Evolutionary conservation across 1,284 basidiomycete species (phyloP).

Genomic region (Cutaneotrichosporon sp.): DNA sequence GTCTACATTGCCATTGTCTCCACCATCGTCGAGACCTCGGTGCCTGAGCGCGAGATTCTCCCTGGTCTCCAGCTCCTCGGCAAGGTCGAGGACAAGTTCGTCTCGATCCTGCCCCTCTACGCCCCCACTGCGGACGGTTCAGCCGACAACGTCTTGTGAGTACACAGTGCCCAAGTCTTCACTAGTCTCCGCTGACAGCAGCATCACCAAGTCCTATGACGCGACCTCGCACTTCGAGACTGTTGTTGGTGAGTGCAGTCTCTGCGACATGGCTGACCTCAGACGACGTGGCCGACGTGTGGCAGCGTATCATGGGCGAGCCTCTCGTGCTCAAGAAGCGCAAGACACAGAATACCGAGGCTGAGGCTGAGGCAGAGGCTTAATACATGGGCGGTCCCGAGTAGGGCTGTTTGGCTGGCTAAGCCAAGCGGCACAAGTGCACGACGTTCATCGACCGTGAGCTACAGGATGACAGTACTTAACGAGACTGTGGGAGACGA

Average conservation of each 20-base stretch:
- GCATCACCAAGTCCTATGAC: slow-evolving; percentile 93
- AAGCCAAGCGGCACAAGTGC: slow-evolving; percentile 1
- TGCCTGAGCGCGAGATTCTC: slow-evolving; percentile 83
- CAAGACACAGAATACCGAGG: slow-evolving; percentile 26
- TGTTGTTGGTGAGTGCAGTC: slow-evolving; percentile 55
- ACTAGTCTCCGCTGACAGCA: slow-evolving; percentile 71
- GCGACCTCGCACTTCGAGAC: slow-evolving; percentile 99
- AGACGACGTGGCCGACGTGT: slow-evolving; percentile 89
- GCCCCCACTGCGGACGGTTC: slow-evolving; percentile 76
- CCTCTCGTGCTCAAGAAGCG: slow-evolving; percentile 48
- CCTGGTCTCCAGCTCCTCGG: slow-evolving; percentile 91
- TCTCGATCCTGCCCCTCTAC: slow-evolving; percentile 82
- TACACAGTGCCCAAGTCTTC: not conserved
- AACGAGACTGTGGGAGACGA: too few species aligned
- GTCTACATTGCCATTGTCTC: slow-evolving; percentile 96
- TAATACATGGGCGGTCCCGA: not conserved
- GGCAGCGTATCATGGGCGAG: slow-evolving; percentile 65
- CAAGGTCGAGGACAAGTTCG: slow-evolving; percentile 94
- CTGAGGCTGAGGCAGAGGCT: too few species aligned
- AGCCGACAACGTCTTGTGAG: slow-evolving; percentile 53
- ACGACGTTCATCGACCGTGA: not conserved
- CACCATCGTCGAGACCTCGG: slow-evolving; percentile 91
- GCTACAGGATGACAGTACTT: slow-evolving; percentile 3
- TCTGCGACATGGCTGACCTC: not conserved
- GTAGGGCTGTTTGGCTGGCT: not conserved